These are phyloP conservation scores for Rhynchospora tenuis DNA, from an alignment of 176 grass and related monocot species.

Conservation along the genomic window DNA sequence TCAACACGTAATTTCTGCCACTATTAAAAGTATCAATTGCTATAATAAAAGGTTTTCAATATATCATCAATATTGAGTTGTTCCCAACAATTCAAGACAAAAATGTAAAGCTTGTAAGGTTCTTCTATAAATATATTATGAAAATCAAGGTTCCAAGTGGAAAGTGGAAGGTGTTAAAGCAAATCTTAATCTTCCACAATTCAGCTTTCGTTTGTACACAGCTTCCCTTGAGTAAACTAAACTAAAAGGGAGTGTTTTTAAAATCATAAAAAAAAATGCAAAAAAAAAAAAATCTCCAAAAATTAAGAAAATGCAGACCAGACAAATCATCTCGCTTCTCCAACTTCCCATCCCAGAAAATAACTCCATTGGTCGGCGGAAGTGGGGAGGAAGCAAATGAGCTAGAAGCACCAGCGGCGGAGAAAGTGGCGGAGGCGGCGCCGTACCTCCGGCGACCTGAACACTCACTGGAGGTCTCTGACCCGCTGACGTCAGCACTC, in stretches of 20 bases:
- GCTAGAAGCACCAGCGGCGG: slow-evolving; percentile 52
- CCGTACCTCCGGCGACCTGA: slow-evolving; percentile 45
- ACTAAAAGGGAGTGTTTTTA: not conserved
- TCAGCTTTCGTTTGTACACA: slow-evolving; percentile 2
- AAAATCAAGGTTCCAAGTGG: not conserved
- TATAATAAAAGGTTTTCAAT: not conserved
- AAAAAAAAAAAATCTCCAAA: not conserved
- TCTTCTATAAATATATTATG: not conserved
- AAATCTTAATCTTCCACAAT: not conserved
- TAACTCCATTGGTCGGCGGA: slow-evolving; percentile 17
- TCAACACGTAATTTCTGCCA: not conserved
- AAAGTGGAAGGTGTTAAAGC: not conserved
- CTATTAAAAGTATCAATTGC: not conserved
- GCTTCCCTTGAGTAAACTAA: not conserved
- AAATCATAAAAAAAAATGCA: not conserved
- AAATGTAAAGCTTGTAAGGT: not conserved
- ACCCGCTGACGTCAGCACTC: slow-evolving; percentile 90
- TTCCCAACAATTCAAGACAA: not conserved
- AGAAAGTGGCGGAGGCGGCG: slow-evolving; percentile 39
- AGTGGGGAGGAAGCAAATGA: slow-evolving; percentile 51
- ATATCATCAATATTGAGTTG: not conserved
- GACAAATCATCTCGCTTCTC: slow-evolving; percentile 55
- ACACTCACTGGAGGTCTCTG: slow-evolving; percentile 79
- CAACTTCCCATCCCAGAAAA: slow-evolving; percentile 32
- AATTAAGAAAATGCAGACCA: slow-evolving; percentile 31